A percentile compares a stretch with the other conserved stretches of the same genome.
phyloP scores from a whole-genome alignment of 2,329 filamentous ascomycete genomes.

The Xylaria sp. region DNA sequence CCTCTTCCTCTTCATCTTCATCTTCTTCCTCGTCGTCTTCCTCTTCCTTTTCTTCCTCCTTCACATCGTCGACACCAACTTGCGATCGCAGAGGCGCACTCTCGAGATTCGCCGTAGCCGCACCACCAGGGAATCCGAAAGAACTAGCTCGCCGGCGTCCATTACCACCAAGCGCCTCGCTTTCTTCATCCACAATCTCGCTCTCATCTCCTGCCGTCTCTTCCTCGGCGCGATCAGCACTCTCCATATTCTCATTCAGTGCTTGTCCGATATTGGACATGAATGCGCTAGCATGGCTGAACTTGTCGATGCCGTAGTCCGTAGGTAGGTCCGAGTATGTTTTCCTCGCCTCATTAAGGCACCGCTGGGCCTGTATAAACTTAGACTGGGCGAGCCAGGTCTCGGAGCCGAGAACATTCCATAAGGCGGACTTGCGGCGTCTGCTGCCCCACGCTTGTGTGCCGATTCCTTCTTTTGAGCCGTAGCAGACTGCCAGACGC shows the following conservation, averaged over 20 bases:
- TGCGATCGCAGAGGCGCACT: slow-evolving; percentile 57
- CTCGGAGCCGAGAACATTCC: slow-evolving; percentile 85
- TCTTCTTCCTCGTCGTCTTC: slow-evolving; percentile 24
- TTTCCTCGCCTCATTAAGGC: slow-evolving; percentile 74
- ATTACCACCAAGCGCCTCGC: slow-evolving; percentile 65
- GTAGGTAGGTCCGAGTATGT: slow-evolving; percentile 63
- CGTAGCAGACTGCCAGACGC: slow-evolving; percentile 85
- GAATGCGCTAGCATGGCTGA: slow-evolving; percentile 62
- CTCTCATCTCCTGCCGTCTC: slow-evolving; percentile 57
- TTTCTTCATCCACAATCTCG: slow-evolving; percentile 61
- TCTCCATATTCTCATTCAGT: slow-evolving; percentile 59
- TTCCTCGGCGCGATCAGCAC: slow-evolving; percentile 52
- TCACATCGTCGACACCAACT: slow-evolving; percentile 30
- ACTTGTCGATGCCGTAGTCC: slow-evolving; percentile 63
- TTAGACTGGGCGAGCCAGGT: slow-evolving; percentile 83
- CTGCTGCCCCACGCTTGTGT: slow-evolving; percentile 75
- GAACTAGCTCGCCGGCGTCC: slow-evolving; percentile 66
- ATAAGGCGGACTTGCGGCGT: slow-evolving; percentile 86
- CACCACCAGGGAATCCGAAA: slow-evolving; percentile 56
- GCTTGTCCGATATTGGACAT: slow-evolving; percentile 62
- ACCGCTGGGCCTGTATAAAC: slow-evolving; percentile 79
- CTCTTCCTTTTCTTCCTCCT: slow-evolving; percentile 41
- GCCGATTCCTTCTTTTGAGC: slow-evolving; percentile 74
- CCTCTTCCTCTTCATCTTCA: neutral
- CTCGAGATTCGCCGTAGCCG: slow-evolving; percentile 55